Evolutionary conservation across 169 alveolate genomes (phyloP).

Genomic region (Plasmodium berghei): DNA sequence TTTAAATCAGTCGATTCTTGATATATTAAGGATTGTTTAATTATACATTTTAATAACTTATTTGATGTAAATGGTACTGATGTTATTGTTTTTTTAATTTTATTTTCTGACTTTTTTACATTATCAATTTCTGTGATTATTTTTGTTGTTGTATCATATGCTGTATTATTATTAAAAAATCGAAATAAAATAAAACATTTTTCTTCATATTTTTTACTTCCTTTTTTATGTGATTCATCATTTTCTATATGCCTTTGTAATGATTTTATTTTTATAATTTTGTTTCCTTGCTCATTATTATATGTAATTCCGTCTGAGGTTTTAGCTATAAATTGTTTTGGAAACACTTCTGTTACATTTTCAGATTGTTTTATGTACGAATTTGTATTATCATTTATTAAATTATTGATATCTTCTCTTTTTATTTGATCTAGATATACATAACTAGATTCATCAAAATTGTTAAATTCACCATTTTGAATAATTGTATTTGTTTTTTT

Average conservation of each 20-base stretch:
- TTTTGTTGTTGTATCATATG: conserved; percentile 73
- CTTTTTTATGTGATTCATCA: conserved; percentile 17
- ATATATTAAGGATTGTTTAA: conserved; percentile 47
- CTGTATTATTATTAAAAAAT: conserved; percentile 71
- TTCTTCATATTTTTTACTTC: conserved; percentile 60
- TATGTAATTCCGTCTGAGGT: neutral
- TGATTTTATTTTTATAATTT: too few species aligned
- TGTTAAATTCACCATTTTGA: neutral
- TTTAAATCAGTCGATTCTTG: neutral
- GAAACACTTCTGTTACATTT: conserved; percentile 21
- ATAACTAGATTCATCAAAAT: neutral
- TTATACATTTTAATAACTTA: conserved; percentile 58
- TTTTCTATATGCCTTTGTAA: conserved; percentile 1
- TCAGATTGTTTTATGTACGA: conserved; percentile 6
- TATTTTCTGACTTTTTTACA: conserved; percentile 57
- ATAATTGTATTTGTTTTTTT: neutral
- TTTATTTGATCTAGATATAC: neutral
- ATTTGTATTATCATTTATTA: neutral
- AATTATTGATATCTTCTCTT: conserved; percentile 20
- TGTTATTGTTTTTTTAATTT: conserved; percentile 65
- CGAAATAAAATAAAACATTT: conserved; percentile 62
- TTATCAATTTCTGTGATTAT: conserved; percentile 72
- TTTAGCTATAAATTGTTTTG: neutral
- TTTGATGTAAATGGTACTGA: conserved; percentile 74
- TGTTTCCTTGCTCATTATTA: neutral